A percentile compares a stretch with the other conserved stretches of the same genome.
These are phyloP conservation scores for Xylaria arbuscula DNA, from an alignment of 2,329 filamentous ascomycete species.

Conservation along the genomic window DNA sequence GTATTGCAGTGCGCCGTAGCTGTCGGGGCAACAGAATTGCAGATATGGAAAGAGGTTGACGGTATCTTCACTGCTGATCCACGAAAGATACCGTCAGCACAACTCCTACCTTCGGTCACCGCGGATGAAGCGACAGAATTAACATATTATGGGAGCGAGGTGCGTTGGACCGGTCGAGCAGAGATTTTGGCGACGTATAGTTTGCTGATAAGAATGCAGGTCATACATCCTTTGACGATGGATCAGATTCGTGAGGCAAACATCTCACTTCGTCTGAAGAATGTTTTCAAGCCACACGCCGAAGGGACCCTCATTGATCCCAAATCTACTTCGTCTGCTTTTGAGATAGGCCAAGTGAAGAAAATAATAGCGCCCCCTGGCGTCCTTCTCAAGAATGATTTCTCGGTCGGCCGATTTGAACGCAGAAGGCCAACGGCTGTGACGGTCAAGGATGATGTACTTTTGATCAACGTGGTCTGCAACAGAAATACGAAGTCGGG, in stretches of 20 bases:
- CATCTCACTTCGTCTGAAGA: constrained; percentile 74
- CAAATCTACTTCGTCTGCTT: constrained; percentile 29
- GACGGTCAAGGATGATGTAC: constrained; percentile 48
- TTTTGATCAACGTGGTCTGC: constrained; percentile 48
- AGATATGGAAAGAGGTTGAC: constrained; percentile 81
- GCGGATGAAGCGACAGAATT: constrained; percentile 81
- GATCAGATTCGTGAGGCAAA: constrained; percentile 74
- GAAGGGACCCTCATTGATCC: constrained; percentile 74
- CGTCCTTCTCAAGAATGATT: constrained; percentile 49
- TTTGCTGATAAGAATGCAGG: constrained; percentile 56
- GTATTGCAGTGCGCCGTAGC: constrained; percentile 67
- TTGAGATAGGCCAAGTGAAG: constrained; percentile 34
- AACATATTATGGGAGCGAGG: constrained; percentile 74
- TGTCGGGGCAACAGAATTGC: constrained; percentile 69
- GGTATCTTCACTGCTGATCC: constrained; percentile 80
- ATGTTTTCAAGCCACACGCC: constrained; percentile 72
- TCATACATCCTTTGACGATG: constrained; percentile 86
- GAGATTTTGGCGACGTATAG: too few relatives aligned
- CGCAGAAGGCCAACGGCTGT: constrained; percentile 47
- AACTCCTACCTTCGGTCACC: constrained; percentile 75
- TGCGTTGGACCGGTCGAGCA: constrained; percentile 25
- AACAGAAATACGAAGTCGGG: constrained; percentile 49
- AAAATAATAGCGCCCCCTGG: constrained; percentile 41
- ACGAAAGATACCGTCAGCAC: constrained; percentile 83
- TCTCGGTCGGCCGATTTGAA: constrained; percentile 46